A percentile compares a stretch with the other conserved stretches of the same genome.
These are phyloP conservation scores for Synchytrium microbalum DNA, from an alignment of 371 early-diverging fungal species.

Conservation along the genomic window DNA sequence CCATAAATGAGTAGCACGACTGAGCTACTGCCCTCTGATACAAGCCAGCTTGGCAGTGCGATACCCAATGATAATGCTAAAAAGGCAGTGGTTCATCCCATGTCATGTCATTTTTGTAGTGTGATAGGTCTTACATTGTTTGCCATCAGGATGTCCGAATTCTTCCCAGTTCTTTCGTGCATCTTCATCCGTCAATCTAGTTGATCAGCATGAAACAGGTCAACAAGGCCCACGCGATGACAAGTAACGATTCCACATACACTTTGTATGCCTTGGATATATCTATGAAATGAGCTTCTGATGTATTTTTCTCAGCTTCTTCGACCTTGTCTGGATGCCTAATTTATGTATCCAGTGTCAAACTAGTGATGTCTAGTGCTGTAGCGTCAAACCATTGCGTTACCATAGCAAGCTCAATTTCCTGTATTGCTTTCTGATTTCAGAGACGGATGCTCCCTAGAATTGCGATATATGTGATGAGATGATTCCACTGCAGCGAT, in stretches of 20 bases:
- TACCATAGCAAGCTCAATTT: conserved; percentile 65
- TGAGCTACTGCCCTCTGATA: conserved; percentile 69
- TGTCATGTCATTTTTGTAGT: too few relatives aligned
- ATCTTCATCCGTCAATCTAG: conserved; percentile 83
- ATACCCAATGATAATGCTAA: conserved; percentile 82
- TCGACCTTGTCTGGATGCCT: conserved; percentile 77
- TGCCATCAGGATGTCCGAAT: conserved; percentile 95
- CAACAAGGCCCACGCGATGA: neutral
- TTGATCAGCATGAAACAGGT: neutral
- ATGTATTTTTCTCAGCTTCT: conserved; percentile 41
- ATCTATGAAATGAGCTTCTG: conserved; percentile 59
- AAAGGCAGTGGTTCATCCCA: neutral
- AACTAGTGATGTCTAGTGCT: neutral
- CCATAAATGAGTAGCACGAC: conserved; percentile 76
- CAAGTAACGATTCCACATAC: conserved; percentile 29
- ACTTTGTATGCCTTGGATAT: conserved; percentile 85
- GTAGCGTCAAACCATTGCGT: conserved; percentile 7
- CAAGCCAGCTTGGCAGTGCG: conserved; percentile 85
- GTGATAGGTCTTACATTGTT: conserved; percentile 34
- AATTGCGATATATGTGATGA: neutral
- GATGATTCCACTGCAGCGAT: neutral
- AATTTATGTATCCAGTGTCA: neutral
- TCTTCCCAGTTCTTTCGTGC: conserved; percentile 85
- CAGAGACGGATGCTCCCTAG: conserved; percentile 43
- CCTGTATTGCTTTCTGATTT: conserved; percentile 67